Percentiles rank a stretch among this genome's conserved stretches.
Evolutionary conservation across 2,329 filamentous ascomycete species (phyloP).

Genomic region (Chrysosporium queenslandicum): DNA sequence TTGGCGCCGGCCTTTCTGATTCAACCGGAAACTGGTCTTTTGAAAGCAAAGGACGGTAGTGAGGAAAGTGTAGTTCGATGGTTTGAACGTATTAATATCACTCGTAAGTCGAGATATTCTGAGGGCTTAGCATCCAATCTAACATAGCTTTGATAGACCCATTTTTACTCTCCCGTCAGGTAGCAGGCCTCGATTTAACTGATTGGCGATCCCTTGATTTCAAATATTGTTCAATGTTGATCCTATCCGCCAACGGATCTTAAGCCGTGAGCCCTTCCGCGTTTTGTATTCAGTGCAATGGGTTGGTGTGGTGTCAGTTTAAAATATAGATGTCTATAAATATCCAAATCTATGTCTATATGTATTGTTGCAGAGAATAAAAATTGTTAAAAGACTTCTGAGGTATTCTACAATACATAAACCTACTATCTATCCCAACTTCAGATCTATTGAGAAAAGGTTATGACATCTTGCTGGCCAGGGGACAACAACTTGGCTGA

Average conservation of each 20-base stretch:
- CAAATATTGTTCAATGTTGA: constrained; percentile 26
- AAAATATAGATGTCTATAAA: too few relatives aligned
- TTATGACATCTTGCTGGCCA: too few relatives aligned
- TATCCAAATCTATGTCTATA: too few relatives aligned
- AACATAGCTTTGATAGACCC: constrained; percentile 22
- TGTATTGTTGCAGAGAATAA: too few relatives aligned
- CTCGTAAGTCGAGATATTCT: constrained; percentile 25
- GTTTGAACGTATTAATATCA: constrained; percentile 35
- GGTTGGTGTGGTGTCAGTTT: too few relatives aligned
- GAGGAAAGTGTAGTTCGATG: constrained; percentile 32
- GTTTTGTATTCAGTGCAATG: too few relatives aligned
- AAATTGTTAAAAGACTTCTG: too few relatives aligned
- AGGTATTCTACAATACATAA: too few relatives aligned
- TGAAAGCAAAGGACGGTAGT: constrained; percentile 32
- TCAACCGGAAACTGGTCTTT: constrained; percentile 29
- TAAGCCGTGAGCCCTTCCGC: too few relatives aligned
- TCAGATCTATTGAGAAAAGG: too few relatives aligned
- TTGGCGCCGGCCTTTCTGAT: constrained; percentile 35
- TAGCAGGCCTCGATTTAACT: constrained; percentile 30
- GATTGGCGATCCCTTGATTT: constrained; percentile 37
- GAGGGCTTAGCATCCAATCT: background rate
- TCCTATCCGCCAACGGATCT: constrained; percentile 13
- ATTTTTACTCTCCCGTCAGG: constrained; percentile 31
- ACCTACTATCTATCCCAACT: too few relatives aligned
- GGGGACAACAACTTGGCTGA: too few relatives aligned